A percentile compares a stretch with the other conserved stretches of the same genome.
Evolutionary conservation across 2,329 filamentous ascomycete genomes (phyloP).

Genomic region (Aspergillus sp.): DNA sequence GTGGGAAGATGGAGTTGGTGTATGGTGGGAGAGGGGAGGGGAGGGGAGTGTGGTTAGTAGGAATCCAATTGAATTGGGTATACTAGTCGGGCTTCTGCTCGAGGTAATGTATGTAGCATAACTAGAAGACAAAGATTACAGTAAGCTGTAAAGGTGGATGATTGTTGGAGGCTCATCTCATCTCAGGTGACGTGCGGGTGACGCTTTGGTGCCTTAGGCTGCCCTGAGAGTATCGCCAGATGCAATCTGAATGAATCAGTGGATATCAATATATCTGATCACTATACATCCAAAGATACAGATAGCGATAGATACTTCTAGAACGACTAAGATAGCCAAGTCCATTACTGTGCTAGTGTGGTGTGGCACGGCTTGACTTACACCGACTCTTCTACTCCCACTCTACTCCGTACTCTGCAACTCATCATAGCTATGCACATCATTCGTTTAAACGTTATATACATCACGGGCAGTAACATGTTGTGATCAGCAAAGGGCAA

Average conservation of each 20-base stretch:
- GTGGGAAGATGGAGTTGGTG: neutral
- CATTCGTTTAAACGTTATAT: conserved; percentile 5
- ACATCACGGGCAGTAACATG: neutral
- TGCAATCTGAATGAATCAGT: too few species aligned
- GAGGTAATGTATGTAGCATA: too few species aligned
- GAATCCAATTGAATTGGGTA: too few species aligned
- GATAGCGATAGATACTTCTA: neutral
- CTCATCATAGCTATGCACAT: neutral
- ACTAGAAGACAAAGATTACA: too few species aligned
- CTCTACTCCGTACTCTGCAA: neutral
- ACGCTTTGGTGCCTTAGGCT: conserved; percentile 10
- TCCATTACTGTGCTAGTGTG: neutral
- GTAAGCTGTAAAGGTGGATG: too few species aligned
- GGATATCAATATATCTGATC: too few species aligned
- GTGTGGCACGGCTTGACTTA: neutral
- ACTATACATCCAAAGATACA: too few species aligned
- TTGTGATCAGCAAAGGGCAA: neutral
- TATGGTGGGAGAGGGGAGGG: neutral
- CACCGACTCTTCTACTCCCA: neutral
- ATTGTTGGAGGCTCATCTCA: too few species aligned
- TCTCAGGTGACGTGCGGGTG: neutral
- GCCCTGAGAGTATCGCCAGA: neutral
- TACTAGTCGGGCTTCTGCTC: too few species aligned
- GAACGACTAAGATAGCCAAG: too few species aligned
- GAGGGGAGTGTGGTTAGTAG: too few species aligned